Base-by-base conservation (phyloP, 805 yeast genomes). In the Ogataea populi-albae region DNA sequence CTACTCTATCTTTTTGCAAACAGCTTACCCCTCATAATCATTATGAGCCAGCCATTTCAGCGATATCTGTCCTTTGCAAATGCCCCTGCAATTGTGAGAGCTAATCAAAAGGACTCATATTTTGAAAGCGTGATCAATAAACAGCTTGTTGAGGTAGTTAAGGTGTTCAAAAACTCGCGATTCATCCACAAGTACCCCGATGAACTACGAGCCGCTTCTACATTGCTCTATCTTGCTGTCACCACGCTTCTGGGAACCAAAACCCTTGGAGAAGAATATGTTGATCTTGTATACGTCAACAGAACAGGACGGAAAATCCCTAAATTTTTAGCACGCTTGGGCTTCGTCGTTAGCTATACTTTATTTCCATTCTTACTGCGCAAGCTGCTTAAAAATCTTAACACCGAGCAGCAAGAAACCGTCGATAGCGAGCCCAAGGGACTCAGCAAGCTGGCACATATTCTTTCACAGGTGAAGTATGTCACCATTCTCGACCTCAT, bases 251-350 rank as follows among this genome's bases (percentile, higher is more conserved):
- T 75, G 4, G 91, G 91, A 0, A 75, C 85, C 2, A 69, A 91
- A 35, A 91, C 98, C 0, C 62, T 93, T 18, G 98, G 98, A 1
- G 98, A 91, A 55, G 97, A 91, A 61, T 91, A 91, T 59, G 88
- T 88, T 10, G 96, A 91, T 57, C 62, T 86, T 36, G 60, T 77
- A 6, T 82, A 84, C 52, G 86, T 83, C 5, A 65, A 64, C 25
- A 62, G 74, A 33, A 57, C 59, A 23, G 86, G 87, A 0, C 67
- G 49, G 14, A 52, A 62, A 26, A 56, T 82, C 5, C 82, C 85
- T 0, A 47, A 45, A 26, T 9, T 47, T 4, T 38, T 57, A 26
- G 65, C 75, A 19, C 66, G 86, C 37, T 38, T 78, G 2, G 76
- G 79, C 4, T 88, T 79, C 50, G 68, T 86, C 0, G 34, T 75